A percentile compares a stretch with the other conserved stretches of the same genome.
phyloP scores from a whole-genome alignment of 208 protist species.

The Eutreptiella sp. region DNA sequence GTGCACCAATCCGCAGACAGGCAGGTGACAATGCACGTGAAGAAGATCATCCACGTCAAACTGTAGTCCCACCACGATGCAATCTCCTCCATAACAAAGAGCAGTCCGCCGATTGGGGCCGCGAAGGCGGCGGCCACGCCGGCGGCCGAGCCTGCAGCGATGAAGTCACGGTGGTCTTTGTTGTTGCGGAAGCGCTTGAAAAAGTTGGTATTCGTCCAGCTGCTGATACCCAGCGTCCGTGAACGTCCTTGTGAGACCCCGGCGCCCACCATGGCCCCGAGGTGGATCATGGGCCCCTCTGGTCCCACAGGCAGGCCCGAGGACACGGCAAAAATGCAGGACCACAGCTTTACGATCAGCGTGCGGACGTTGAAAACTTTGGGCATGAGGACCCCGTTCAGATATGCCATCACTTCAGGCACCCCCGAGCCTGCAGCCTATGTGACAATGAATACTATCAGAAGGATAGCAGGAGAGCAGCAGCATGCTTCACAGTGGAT shows the following conservation, averaged over 20 bases:
- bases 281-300: constrained; percentile 91
- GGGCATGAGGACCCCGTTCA: constrained; percentile 83
- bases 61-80: constrained; percentile 79
- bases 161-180: constrained; percentile 84
- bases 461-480: too few species aligned
- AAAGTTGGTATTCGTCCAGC: constrained; percentile 57
- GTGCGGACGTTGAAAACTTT: constrained; percentile 74
- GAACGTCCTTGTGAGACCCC: constrained; percentile 81
- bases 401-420: constrained; percentile 79
- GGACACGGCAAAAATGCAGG: constrained; percentile 75
- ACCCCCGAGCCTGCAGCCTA: constrained; percentile 72
- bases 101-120: constrained; percentile 84
- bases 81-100: constrained; percentile 92
- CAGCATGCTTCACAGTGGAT: too few species aligned
- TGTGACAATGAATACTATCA: too few species aligned
- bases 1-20: constrained; percentile 68
- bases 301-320: constrained; percentile 80
- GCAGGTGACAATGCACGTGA: constrained; percentile 79
- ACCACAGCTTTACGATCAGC: constrained; percentile 68
- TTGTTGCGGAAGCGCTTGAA: constrained; percentile 76
- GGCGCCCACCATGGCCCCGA: constrained; percentile 82
- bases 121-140: constrained; percentile 90
- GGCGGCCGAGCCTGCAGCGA: constrained; percentile 82
- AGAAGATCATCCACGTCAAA: constrained; percentile 83
- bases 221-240: constrained; percentile 63